Percentiles rank a stretch among this genome's conserved stretches.
Evolutionary conservation across 768 basidiomycete species (phyloP).

Genomic region (button mushroom (Agaricus bisporus)): DNA sequence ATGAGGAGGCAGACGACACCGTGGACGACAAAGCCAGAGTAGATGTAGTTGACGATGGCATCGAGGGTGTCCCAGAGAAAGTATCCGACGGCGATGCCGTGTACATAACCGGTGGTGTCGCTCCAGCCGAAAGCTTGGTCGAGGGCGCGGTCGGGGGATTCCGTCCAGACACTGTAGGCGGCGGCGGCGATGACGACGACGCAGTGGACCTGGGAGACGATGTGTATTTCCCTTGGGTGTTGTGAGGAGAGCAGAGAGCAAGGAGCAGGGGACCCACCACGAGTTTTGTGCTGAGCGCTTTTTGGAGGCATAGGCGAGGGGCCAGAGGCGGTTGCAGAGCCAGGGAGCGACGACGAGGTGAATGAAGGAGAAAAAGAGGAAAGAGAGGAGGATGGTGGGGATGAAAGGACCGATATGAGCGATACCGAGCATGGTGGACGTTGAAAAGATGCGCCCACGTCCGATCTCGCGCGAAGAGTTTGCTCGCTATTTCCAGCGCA

Average conservation of each 20-base stretch:
- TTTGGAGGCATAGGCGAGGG: conserved; percentile 42
- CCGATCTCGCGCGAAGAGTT: conserved; percentile 49
- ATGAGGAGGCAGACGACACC: conserved; percentile 65
- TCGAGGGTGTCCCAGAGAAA: conserved; percentile 85
- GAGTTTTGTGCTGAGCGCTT: conserved; percentile 45
- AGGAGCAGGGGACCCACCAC: conserved; percentile 38
- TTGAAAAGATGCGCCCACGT: conserved; percentile 12
- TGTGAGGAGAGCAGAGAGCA: conserved; percentile 1
- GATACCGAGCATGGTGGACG: conserved; percentile 37
- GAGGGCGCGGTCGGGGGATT: conserved; percentile 36
- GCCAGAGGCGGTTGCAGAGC: conserved; percentile 40
- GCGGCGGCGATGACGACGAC: conserved; percentile 62
- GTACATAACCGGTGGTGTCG: conserved; percentile 44
- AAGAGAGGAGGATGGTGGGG: conserved; percentile 45
- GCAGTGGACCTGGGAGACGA: conserved; percentile 71
- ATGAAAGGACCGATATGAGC: conserved; percentile 51
- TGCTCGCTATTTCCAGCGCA: conserved; percentile 34
- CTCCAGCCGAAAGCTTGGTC: conserved; percentile 80
- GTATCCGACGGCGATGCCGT: conserved; percentile 69
- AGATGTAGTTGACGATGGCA: conserved; percentile 58
- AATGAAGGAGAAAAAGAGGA: conserved; percentile 49
- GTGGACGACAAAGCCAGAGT: conserved; percentile 73
- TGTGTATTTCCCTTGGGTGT: conserved; percentile 53
- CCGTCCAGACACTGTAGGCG: conserved; percentile 37
- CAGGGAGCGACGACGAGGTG: conserved; percentile 56